Conservation (phyloP, 108 stramenopile species). For the Pseudonitzschia delicatissima region DNA sequence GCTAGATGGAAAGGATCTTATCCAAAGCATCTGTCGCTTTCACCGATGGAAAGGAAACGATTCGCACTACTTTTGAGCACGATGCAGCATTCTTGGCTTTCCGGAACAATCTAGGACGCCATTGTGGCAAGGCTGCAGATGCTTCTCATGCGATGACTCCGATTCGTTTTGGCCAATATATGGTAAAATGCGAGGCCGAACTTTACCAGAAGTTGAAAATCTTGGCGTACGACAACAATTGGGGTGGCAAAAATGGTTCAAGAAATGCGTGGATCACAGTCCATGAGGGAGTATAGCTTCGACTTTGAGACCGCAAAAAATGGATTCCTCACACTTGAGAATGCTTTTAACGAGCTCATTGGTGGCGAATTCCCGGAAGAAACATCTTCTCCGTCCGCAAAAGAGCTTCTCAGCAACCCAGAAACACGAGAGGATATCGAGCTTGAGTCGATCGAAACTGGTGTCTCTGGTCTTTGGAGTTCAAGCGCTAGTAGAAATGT, state of each 20-base stretch:
- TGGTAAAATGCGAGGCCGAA: conserved; percentile 80
- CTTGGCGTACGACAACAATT: conserved; percentile 65
- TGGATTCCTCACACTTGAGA: conserved; percentile 76
- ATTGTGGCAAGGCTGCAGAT: conserved; percentile 75
- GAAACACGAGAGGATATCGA: conserved; percentile 70
- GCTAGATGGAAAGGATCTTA: conserved; percentile 44
- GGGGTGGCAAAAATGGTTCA: conserved; percentile 82
- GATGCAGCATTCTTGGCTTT: conserved; percentile 73
- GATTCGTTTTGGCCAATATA: conserved; percentile 59
- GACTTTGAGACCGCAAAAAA: conserved; percentile 61
- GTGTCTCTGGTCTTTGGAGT: conserved; percentile 74
- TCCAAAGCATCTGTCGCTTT: conserved; percentile 62
- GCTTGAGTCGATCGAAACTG: conserved; percentile 72
- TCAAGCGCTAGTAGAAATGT: conserved; percentile 58
- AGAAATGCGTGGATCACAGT: conserved; percentile 77
- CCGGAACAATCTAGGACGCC: conserved; percentile 67
- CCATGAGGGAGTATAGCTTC: conserved; percentile 74
- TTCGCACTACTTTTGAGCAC: conserved; percentile 63
- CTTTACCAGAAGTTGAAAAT: conserved; percentile 74
- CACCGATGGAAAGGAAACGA: conserved; percentile 51
- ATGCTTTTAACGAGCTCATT: conserved; percentile 71
- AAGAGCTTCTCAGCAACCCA: conserved; percentile 58
- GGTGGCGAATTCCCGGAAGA: conserved; percentile 44
- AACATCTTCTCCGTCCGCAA: conserved; percentile 26
- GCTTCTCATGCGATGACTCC: conserved; percentile 66